Conservation (phyloP, 768 basidiomycete species). For the Russula sp. region DNA sequence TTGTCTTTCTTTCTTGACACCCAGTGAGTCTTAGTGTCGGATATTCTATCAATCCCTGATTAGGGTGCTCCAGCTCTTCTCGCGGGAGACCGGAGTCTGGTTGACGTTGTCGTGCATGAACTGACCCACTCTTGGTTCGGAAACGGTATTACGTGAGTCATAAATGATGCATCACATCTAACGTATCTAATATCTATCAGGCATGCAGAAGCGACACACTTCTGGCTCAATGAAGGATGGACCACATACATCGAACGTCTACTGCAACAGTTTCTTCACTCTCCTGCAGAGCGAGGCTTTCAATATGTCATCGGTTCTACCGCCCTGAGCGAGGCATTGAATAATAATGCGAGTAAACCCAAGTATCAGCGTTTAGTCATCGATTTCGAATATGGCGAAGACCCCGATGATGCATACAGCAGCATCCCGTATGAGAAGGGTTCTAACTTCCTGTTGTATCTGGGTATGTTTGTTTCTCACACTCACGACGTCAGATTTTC, state of each 20-base stretch:
- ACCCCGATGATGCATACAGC: slow-evolving; percentile 74
- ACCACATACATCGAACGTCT: slow-evolving; percentile 91
- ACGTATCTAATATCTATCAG: slow-evolving; percentile 34
- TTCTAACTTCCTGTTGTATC: slow-evolving; percentile 78
- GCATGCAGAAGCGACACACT: slow-evolving; percentile 71
- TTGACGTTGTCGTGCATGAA: slow-evolving; percentile 89
- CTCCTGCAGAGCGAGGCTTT: slow-evolving; percentile 75
- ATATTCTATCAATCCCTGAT: slow-evolving; percentile 9
- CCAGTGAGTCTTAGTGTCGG: slow-evolving; percentile 50
- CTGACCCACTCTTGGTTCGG: slow-evolving; percentile 88
- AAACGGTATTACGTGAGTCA: slow-evolving; percentile 73
- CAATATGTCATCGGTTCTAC: slow-evolving; percentile 75
- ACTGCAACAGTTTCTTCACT: slow-evolving; percentile 64
- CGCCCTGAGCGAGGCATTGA: slow-evolving; percentile 66
- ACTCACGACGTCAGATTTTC: background rate
- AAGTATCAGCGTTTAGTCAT: slow-evolving; percentile 81
- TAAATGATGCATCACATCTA: background rate
- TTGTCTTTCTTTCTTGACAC: slow-evolving; percentile 84
- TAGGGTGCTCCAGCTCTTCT: slow-evolving; percentile 56
- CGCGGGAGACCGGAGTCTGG: slow-evolving; percentile 80
- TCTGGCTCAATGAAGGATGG: slow-evolving; percentile 93
- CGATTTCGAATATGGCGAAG: slow-evolving; percentile 67
- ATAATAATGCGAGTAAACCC: slow-evolving; percentile 54
- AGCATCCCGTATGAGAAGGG: slow-evolving; percentile 87
- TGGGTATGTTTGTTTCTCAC: slow-evolving; percentile 53